Percentiles rank a stretch among this genome's conserved stretches.
phyloP scores from a whole-genome alignment of 108 stramenopile species.

The Schizochytrium sp. region DNA sequence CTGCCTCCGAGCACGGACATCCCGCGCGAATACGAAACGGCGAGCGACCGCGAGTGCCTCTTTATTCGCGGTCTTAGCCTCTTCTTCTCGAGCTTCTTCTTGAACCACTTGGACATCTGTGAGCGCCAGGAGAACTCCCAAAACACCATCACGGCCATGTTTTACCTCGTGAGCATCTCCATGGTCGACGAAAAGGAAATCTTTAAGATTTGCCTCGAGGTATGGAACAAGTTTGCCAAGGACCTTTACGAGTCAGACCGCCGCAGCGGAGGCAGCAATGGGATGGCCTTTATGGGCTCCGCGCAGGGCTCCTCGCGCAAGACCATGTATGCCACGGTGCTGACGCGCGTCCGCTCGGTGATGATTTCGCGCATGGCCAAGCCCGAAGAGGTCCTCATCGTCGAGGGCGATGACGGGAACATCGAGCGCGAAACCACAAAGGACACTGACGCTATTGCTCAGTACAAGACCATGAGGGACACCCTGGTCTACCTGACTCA shows the following conservation, averaged over 20 bases:
- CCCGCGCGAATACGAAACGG: conserved; percentile 58
- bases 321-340: conserved; percentile 68
- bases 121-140: conserved; percentile 71
- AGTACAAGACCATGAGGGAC: conserved; percentile 98
- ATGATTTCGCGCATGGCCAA: conserved; percentile 98
- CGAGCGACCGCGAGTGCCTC: conserved; percentile 75
- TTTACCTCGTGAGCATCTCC: conserved; percentile 83
- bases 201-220: conserved; percentile 94
- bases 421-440: conserved; percentile 90
- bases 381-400: conserved; percentile 99
- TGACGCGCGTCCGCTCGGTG: conserved; percentile 79
- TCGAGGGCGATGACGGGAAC: conserved; percentile 97
- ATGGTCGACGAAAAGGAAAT: conserved; percentile 94
- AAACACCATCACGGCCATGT: conserved; percentile 68
- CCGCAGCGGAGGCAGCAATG: not conserved
- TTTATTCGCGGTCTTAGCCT: conserved; percentile 89
- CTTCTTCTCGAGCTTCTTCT: conserved; percentile 75
- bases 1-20: conserved; percentile 77
- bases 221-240: conserved; percentile 88
- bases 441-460: conserved; percentile 96
- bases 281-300: not conserved
- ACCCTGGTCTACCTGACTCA: conserved; percentile 95
- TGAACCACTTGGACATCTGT: conserved; percentile 70
- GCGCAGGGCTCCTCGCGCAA: conserved; percentile 46
- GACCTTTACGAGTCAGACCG: conserved; percentile 76